Evolutionary conservation across 1,139 yeast genomes (phyloP).

Genomic region (Torulaspora pretoriensis): DNA sequence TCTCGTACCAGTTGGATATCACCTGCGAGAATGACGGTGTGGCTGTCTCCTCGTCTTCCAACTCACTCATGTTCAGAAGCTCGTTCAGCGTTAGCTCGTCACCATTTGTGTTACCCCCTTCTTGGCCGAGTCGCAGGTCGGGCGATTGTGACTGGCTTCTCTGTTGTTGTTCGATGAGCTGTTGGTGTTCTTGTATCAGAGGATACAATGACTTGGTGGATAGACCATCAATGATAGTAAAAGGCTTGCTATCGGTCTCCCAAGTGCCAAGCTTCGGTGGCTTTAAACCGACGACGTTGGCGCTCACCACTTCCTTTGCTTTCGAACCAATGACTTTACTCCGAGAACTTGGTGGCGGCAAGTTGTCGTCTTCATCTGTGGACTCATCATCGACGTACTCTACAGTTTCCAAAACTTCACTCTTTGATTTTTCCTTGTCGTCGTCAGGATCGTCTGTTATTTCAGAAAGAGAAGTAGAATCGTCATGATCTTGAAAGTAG

Average conservation of each 20-base stretch:
- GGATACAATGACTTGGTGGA: slow-evolving; percentile 74
- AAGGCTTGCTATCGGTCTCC: slow-evolving; percentile 81
- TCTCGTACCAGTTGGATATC: slow-evolving; percentile 38
- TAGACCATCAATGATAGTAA: slow-evolving; percentile 90
- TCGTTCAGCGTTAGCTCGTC: slow-evolving; percentile 80
- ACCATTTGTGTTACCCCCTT: slow-evolving; percentile 33
- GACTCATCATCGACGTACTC: slow-evolving; percentile 61
- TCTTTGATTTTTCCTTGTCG: slow-evolving; percentile 18
- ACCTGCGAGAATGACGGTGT: slow-evolving; percentile 22
- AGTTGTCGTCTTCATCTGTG: slow-evolving; percentile 79
- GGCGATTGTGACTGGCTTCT: slow-evolving; percentile 22
- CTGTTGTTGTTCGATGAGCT: slow-evolving; percentile 26
- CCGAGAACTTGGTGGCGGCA: slow-evolving; percentile 62
- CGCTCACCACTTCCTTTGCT: slow-evolving; percentile 81
- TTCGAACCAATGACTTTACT: slow-evolving; percentile 59
- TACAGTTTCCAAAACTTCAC: slow-evolving; percentile 28
- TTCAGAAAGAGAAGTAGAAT: slow-evolving; percentile 30
- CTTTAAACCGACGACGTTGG: slow-evolving; percentile 75
- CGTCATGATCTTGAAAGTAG: slow-evolving; percentile 34
- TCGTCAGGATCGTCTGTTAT: slow-evolving; percentile 19
- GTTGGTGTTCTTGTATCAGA: slow-evolving; percentile 32
- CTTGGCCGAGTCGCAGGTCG: slow-evolving; percentile 15
- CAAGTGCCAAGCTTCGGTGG: slow-evolving; percentile 94
- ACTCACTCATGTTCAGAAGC: slow-evolving; percentile 77
- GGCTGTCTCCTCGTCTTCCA: slow-evolving; percentile 71